Evolutionary conservation across 371 early-diverging fungal species (phyloP).

Genomic region (Fennellomyces sp.): DNA sequence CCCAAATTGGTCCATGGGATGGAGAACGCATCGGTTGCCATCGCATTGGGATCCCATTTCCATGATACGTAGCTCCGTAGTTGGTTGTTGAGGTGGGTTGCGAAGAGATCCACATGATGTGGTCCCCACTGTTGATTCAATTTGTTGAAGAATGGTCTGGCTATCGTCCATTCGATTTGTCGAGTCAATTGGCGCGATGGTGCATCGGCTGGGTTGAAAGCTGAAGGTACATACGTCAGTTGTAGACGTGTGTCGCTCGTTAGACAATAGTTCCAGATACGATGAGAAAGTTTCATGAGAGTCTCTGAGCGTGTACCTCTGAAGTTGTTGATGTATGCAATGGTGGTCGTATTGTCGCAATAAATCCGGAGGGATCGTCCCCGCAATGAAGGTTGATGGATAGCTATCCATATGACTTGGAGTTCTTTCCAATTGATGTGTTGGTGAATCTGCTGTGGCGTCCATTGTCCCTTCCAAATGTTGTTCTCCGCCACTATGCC

Average conservation of each 20-base stretch:
- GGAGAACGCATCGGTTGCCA: constrained; percentile 11
- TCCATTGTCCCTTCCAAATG: constrained; percentile 3
- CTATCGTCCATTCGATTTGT: constrained; percentile 27
- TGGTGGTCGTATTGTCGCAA: constrained; percentile 32
- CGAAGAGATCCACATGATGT: constrained; percentile 22
- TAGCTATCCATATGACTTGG: constrained; percentile 4
- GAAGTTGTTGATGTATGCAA: constrained; percentile 30
- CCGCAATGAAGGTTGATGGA: constrained; percentile 6
- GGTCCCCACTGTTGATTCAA: constrained; percentile 26
- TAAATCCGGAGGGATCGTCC: constrained; percentile 8
- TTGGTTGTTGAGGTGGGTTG: neutral
- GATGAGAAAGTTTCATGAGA: constrained; percentile 11
- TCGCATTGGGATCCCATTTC: constrained; percentile 13
- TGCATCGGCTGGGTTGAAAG: constrained; percentile 27
- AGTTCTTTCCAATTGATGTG: constrained; percentile 9
- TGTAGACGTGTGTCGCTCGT: constrained; percentile 16
- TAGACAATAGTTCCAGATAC: constrained; percentile 21
- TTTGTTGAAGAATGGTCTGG: constrained; percentile 4
- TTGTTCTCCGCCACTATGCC: constrained; percentile 28
- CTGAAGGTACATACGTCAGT: constrained; percentile 24
- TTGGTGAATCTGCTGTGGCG: constrained; percentile 10
- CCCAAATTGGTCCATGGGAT: constrained; percentile 6
- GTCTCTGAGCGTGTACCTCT: constrained; percentile 22
- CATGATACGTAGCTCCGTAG: constrained; percentile 5
- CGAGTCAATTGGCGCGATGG: constrained; percentile 13